Conservation (phyloP, 2,329 filamentous ascomycete species). For the Aphanoascus verrucosus region DNA sequence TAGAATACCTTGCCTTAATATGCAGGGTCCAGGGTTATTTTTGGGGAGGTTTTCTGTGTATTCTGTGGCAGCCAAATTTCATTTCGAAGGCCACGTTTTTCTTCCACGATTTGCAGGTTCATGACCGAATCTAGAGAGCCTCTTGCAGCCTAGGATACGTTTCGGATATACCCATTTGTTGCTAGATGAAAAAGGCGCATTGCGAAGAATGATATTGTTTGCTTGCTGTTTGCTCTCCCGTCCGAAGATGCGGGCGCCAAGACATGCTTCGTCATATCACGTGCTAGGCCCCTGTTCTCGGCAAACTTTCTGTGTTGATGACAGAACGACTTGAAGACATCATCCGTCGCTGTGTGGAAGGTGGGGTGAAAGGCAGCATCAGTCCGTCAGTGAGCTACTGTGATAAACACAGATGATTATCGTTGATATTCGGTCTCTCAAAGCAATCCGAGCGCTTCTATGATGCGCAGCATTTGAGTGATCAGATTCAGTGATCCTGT, state of each 20-base stretch:
- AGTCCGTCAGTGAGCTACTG: no score
- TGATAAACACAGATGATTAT: no score
- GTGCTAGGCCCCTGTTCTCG: not conserved
- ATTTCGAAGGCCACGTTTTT: not conserved
- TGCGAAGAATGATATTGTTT: no score
- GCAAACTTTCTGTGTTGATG: not conserved
- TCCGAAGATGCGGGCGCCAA: not conserved
- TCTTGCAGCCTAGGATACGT: not conserved
- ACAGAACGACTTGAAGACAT: not conserved
- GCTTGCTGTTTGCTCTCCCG: no score
- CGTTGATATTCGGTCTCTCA: no score
- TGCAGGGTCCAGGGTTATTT: not conserved
- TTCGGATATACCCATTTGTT: conserved; percentile 1
- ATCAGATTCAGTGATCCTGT: no score
- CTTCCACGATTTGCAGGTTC: not conserved
- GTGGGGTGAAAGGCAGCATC: no score
- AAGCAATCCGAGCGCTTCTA: no score
- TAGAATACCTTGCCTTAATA: not conserved
- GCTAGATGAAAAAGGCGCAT: not conserved
- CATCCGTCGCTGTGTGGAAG: not conserved
- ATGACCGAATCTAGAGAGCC: not conserved
- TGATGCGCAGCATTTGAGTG: no score
- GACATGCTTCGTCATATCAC: not conserved
- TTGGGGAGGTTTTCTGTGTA: not conserved
- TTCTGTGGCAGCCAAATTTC: not conserved